These are phyloP conservation scores for Pseudevernia furfuracea DNA, from an alignment of 495 filamentous ascomycete genomes.

Conservation along the genomic window DNA sequence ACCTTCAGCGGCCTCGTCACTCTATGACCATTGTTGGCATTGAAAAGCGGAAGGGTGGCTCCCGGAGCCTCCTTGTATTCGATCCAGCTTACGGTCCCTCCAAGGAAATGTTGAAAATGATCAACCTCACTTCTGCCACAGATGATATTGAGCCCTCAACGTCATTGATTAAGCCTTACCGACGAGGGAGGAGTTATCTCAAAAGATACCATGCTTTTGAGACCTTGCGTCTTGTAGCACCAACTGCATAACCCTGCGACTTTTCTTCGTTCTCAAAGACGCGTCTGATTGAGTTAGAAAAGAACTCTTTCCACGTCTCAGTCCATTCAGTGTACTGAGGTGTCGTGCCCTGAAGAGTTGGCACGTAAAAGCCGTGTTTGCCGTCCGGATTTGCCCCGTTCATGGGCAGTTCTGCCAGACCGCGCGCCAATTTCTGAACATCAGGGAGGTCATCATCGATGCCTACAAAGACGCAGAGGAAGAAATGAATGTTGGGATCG, in stretches of 20 bases:
- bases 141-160: not conserved
- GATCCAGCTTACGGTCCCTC: not conserved
- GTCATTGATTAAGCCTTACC: not conserved
- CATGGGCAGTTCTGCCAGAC: slow-evolving; percentile 18
- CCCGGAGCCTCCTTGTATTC: not conserved
- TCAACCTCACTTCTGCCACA: not conserved
- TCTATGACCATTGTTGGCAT: not conserved
- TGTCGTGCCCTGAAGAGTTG: slow-evolving; percentile 20
- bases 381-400: slow-evolving; percentile 14
- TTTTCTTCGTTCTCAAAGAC: slow-evolving; percentile 26
- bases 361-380: slow-evolving; percentile 23
- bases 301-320: slow-evolving; percentile 39
- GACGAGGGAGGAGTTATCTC: not conserved
- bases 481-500: slow-evolving; percentile 16
- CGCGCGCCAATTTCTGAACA: not conserved
- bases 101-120: not conserved
- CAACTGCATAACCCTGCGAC: slow-evolving; percentile 29
- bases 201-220: not conserved
- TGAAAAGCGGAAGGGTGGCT: not conserved
- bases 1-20: not conserved
- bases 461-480: slow-evolving; percentile 20
- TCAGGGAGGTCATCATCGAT: slow-evolving; percentile 21
- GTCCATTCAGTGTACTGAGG: slow-evolving; percentile 20
- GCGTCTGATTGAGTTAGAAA: slow-evolving; percentile 28
- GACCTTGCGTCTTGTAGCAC: not conserved